Evolutionary conservation across 2,329 filamentous ascomycete species (phyloP).

Genomic region (Penicillium sp.): DNA sequence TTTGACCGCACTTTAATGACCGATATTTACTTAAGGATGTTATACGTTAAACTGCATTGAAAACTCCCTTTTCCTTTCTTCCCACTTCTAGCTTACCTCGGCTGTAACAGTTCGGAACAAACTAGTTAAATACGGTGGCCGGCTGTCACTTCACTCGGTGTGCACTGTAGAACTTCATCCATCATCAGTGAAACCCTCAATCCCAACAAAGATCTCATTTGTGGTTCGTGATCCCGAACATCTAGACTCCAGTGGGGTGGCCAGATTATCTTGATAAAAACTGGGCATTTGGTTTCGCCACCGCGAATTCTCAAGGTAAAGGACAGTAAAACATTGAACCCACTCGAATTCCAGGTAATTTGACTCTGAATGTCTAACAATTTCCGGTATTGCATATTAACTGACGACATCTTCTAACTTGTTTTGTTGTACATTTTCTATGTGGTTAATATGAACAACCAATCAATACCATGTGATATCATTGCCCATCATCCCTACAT

Average conservation of each 20-base stretch:
- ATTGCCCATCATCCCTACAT: conserved; percentile 20
- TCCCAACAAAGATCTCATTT: background rate
- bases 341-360: background rate
- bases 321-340: background rate
- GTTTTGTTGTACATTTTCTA: background rate
- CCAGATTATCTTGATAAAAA: background rate
- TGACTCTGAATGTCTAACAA: background rate
- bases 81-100: rapidly evolving
- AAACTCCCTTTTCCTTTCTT: rapidly evolving
- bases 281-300: background rate
- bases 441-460: background rate
- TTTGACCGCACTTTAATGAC: conserved; percentile 14
- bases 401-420: background rate
- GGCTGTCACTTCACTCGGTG: rapidly evolving
- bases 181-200: background rate
- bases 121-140: rapidly evolving
- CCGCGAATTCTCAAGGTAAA: background rate
- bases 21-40: conserved; percentile 1
- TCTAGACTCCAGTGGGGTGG: background rate
- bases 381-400: background rate
- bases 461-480: conserved; percentile 21
- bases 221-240: background rate
- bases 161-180: background rate
- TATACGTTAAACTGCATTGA: background rate
- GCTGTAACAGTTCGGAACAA: background rate